Base-by-base conservation (phyloP, 1,284 basidiomycete genomes). In the Sparassis latifolia region DNA sequence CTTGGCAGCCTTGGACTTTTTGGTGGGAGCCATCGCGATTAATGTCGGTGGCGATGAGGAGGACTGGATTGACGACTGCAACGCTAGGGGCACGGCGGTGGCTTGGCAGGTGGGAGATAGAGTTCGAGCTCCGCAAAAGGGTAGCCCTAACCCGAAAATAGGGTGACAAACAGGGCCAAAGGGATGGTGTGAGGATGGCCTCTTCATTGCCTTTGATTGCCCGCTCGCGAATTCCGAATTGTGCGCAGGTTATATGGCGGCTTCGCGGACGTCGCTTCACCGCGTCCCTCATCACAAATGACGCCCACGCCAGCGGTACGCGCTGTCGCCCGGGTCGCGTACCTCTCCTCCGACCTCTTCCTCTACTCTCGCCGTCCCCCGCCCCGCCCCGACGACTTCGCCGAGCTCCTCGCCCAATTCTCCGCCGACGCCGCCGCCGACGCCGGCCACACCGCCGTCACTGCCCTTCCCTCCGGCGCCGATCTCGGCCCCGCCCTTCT, bases 1-100 rank as follows among this genome's bases (percentile, higher is more conserved):
- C 77, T 94, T 95, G 66, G 89, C 67, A 45, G 92, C 79, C 79
- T 97, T 97, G 69, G 88, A 88, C 79, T 97, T 95, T 75, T 95
- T 95, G 62, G 86, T 83, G 64, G 92, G 89, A 66, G 92, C 92
- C 92, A 95, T 96, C 75, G 71, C 62, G 61, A 61, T 48, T 57
- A 58, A 51, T 46, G 20, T 20, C 51, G 51, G 28, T 37, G 45
- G 37, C 5, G 45, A 46, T 46, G 49, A 27, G 35, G 40, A 35
- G 28, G 47, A 31, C 30, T 33, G 30, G 28, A 33, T 31, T 44
- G 50, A 52, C 28, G 47, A 42, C 35, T 20, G 20, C 20, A 20
- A 20, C 20, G 20, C 20, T 20, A 20, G 20, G 20, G 20, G 20
- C 40, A 37, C 35, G 35, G 35, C 12, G 27, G 40, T 27, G 6